phyloP scores from a whole-genome alignment of 2,329 filamentous ascomycete species.

The Botryotinia narcissicola region DNA sequence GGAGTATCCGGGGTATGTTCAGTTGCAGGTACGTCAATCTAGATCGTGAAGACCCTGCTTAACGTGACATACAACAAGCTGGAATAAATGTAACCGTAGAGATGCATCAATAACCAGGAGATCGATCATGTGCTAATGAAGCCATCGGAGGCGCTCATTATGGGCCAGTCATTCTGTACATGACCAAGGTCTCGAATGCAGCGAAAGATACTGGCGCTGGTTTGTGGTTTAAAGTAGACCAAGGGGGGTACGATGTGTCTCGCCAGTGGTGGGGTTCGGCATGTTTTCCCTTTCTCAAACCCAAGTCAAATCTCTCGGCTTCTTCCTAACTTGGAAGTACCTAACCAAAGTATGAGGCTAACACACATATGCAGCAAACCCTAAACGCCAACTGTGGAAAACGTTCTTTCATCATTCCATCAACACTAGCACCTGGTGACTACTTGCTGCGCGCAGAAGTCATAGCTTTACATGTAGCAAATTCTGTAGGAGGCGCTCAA shows the following conservation, averaged over 20 bases:
- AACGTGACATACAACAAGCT: constrained; percentile 18
- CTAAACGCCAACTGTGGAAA: constrained; percentile 45
- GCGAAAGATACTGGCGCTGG: constrained; percentile 43
- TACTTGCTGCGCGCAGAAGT: constrained; percentile 56
- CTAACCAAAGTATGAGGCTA: neutral
- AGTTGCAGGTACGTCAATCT: constrained; percentile 21
- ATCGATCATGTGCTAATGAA: constrained; percentile 47
- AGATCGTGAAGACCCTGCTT: neutral
- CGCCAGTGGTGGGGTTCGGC: constrained; percentile 28
- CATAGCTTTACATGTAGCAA: constrained; percentile 53
- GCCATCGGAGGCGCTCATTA: constrained; percentile 55
- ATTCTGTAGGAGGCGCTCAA: constrained; percentile 40
- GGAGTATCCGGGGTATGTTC: constrained; percentile 39
- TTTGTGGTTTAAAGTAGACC: constrained; percentile 25
- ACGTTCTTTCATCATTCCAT: constrained; percentile 50
- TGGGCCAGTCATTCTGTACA: constrained; percentile 53
- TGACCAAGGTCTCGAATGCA: constrained; percentile 50
- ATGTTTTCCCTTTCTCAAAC: constrained; percentile 1
- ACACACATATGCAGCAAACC: constrained; percentile 20
- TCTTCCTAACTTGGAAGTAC: neutral
- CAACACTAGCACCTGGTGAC: constrained; percentile 51
- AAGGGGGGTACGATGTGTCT: constrained; percentile 28
- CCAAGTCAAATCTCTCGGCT: neutral
- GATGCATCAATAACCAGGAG: constrained; percentile 54
- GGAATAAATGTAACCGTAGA: constrained; percentile 53